Percentiles rank a stretch among this genome's conserved stretches.
phyloP scores from a whole-genome alignment of 805 yeast species.

The Suhomyces vadensis region DNA sequence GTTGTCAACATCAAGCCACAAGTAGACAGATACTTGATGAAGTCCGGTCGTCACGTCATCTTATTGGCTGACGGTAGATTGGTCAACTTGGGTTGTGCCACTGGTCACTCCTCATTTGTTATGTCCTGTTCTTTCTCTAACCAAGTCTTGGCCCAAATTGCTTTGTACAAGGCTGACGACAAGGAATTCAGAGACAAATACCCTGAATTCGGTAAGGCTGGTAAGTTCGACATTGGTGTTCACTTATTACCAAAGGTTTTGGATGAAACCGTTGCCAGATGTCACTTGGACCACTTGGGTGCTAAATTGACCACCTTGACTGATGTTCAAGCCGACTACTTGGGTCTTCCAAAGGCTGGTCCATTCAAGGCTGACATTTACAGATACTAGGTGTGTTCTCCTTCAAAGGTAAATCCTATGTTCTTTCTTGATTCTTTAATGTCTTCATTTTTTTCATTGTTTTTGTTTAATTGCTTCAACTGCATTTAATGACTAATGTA shows the following conservation, averaged over 20 bases:
- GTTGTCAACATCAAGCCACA: conserved; percentile 98
- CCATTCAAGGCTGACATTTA: conserved; percentile 98
- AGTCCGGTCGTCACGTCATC: conserved; percentile 89
- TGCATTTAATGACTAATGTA: conserved; percentile 40
- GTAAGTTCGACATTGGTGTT: conserved; percentile 88
- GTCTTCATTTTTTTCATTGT: conserved; percentile 14
- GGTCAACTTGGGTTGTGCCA: conserved; percentile 99
- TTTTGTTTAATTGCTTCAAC: conserved; percentile 45
- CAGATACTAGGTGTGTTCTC: conserved; percentile 80
- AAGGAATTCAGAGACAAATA: conserved; percentile 71
- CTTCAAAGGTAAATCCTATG: conserved; percentile 3
- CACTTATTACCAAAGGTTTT: conserved; percentile 96
- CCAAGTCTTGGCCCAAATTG: conserved; percentile 99
- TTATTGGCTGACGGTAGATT: conserved; percentile 98
- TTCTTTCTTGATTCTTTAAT: conserved; percentile 5
- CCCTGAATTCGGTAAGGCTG: conserved; percentile 91
- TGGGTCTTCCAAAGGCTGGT: conserved; percentile 88
- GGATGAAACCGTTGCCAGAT: conserved; percentile 98
- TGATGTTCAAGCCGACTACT: conserved; percentile 86
- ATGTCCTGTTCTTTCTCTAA: conserved; percentile 99
- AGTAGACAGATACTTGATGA: conserved; percentile 94
- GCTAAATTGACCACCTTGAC: conserved; percentile 80
- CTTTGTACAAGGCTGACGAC: conserved; percentile 88
- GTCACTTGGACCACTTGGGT: conserved; percentile 93
- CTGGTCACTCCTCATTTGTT: conserved; percentile 98